Conservation (phyloP, 164 flowering plant species). For the Sedum album region DNA sequence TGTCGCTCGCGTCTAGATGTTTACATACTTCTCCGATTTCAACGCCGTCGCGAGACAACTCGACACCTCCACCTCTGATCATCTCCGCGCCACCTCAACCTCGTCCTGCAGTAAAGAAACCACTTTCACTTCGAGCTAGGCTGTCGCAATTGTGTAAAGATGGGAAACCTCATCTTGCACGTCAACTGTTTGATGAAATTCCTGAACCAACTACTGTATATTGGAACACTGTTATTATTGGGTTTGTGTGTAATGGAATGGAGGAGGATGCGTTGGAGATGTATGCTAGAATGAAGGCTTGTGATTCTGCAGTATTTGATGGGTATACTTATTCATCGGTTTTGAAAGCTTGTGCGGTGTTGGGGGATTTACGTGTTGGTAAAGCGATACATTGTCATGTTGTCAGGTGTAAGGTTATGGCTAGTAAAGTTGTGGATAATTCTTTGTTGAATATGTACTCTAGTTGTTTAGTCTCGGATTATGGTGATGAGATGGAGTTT, state of each 20-base stretch:
- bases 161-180: slow-evolving; percentile 62
- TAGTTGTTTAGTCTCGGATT: slow-evolving; percentile 26
- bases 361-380: slow-evolving; percentile 41
- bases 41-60: background rate
- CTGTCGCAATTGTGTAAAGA: slow-evolving; percentile 69
- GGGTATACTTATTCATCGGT: slow-evolving; percentile 75
- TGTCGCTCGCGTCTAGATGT: background rate
- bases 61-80: background rate
- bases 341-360: slow-evolving; percentile 77
- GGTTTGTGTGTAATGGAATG: slow-evolving; percentile 69
- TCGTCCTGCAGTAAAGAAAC: slow-evolving; percentile 20
- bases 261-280: slow-evolving; percentile 61
- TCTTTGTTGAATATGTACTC: slow-evolving; percentile 81
- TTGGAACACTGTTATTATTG: slow-evolving; percentile 88
- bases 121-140: slow-evolving; percentile 48
- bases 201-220: slow-evolving; percentile 64
- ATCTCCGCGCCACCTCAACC: slow-evolving; percentile 12
- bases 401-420: slow-evolving; percentile 34
- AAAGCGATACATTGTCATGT: slow-evolving; percentile 69
- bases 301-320: slow-evolving; percentile 28
- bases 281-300: slow-evolving; percentile 41
- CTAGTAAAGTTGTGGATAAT: slow-evolving; percentile 62
- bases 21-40: background rate
- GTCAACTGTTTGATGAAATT: slow-evolving; percentile 63
- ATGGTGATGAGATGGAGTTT: slow-evolving; percentile 7